Percentiles rank a stretch among this genome's conserved stretches.
Conservation (phyloP, 495 filamentous ascomycete species). For the Aspergillus haitiensis region DNA sequence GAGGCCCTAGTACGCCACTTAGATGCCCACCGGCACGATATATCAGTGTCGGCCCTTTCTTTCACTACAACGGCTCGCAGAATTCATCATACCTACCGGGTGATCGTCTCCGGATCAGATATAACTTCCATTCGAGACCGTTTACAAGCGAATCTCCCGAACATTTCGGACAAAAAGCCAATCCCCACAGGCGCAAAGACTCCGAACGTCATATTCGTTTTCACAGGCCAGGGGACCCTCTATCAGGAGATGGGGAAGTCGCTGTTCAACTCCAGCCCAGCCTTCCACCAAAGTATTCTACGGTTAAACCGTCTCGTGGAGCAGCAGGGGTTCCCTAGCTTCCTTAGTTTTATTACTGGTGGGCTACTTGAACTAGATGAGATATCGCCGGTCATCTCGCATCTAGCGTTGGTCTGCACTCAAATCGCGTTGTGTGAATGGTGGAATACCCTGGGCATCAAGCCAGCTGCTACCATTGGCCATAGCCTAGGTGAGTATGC, state of each 20-base stretch:
- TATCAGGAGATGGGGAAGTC: constrained; percentile 65
- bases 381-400: constrained; percentile 71
- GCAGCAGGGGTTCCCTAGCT: constrained; percentile 64
- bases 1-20: constrained; percentile 50
- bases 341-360: constrained; percentile 61
- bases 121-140: constrained; percentile 56
- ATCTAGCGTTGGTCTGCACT: constrained; percentile 74
- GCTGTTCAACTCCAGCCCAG: constrained; percentile 59
- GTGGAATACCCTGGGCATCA: constrained; percentile 77
- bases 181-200: neutral
- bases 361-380: constrained; percentile 40
- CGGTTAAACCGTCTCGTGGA: constrained; percentile 64
- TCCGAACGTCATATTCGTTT: constrained; percentile 29
- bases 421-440: constrained; percentile 82
- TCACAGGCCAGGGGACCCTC: constrained; percentile 56
- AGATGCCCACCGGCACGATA: constrained; percentile 32
- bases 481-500: constrained; percentile 90
- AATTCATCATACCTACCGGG: constrained; percentile 55
- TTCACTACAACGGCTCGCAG: constrained; percentile 80
- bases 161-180: constrained; percentile 9
- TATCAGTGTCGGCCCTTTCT: constrained; percentile 41
- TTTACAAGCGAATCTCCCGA: constrained; percentile 47
- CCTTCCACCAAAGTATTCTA: constrained; percentile 68
- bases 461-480: constrained; percentile 73
- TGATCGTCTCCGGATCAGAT: neutral